Base-by-base conservation (phyloP, 2,329 filamentous ascomycete genomes). In the Ophiocordyceps australis region DNA sequence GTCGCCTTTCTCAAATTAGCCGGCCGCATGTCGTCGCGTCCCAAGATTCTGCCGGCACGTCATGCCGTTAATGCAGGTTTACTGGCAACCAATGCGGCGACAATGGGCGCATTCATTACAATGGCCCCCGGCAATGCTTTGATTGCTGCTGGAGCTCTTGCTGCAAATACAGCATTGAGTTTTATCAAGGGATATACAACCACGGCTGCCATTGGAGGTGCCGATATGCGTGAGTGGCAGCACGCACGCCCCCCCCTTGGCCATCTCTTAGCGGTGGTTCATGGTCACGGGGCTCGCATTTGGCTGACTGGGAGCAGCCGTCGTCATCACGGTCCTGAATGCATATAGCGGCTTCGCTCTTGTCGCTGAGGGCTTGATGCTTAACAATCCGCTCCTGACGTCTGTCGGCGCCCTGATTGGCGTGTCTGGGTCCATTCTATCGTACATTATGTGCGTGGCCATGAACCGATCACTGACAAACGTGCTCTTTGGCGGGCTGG, bases 381-480 rank as follows among this genome's bases (percentile, higher is more conserved):
- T 93, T 10, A 74, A 89, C 37, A 92, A 91, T 31, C 71, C 82
- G 0, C 61, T 93, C 1, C 59, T 93, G 1, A 91, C 81, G 0
- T 83, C 77, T 1, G 76, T 92, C 4, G 82, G 83, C 3, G 80
- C 81, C 0, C 58, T 93, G 3, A 93, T 93, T 22, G 83, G 83
- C 23, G 80, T 89, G 2, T 85, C 76, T 9, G 83, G 83, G 28
- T 89, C 79, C 0, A 91, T 92, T 33, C 65, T 93, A 5, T 89
- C 80, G 1, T 86, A 86, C 47, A 78, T 89, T 37, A 72, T 69
- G 63, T 93, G 83, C 36, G 74, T 85, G 4, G 82, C 81, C 12
- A 93, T 93, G 83, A 93, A 93, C 36, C 67, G 82, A 9, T 83
- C 77, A 1, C 59, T 92, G n/a, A 77, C 74, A 3, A 93, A 92